Percentiles rank a stretch among this genome's conserved stretches.
Evolutionary conservation across 192 early-diverging fungal species (phyloP).

Genomic region (Coemansia sp.): DNA sequence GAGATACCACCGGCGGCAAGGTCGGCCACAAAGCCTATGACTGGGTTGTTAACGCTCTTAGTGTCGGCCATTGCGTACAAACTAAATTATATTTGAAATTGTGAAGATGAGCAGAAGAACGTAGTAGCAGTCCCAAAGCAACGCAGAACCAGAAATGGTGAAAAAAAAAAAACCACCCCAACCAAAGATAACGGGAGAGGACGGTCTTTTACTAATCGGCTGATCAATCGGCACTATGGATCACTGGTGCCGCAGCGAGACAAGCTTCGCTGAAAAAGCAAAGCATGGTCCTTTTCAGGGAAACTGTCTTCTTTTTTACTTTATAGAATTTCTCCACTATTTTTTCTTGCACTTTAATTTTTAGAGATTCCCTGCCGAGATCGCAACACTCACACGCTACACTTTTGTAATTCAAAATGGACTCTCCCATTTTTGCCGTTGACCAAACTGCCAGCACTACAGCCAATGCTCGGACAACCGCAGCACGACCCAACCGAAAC

Average conservation of each 20-base stretch:
- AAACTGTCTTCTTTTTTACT: neutral
- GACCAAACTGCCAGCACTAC: conserved; percentile 2
- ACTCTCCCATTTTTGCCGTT: conserved; percentile 1
- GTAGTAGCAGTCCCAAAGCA: neutral
- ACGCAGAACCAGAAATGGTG: conserved; percentile 1
- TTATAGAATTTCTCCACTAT: neutral
- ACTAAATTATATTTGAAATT: neutral
- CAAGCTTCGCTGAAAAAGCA: neutral
- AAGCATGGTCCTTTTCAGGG: neutral
- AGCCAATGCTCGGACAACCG: neutral
- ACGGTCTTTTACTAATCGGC: conserved; percentile 3
- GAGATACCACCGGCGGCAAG: conserved; percentile 92
- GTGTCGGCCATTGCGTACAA: conserved; percentile 41
- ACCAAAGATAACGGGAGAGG: neutral
- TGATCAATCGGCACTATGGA: neutral
- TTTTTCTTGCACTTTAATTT: neutral
- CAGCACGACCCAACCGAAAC: neutral
- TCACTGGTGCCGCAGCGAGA: conserved; percentile 2
- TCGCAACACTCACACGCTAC: neutral
- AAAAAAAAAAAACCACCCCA: neutral
- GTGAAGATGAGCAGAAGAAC: conserved; percentile 6
- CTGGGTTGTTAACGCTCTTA: conserved; percentile 42
- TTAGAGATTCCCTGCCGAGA: neutral
- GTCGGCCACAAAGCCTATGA: conserved; percentile 62
- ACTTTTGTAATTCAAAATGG: neutral